A percentile compares a stretch with the other conserved stretches of the same genome.
These are phyloP conservation scores for Aspergillus novoparasiticus DNA, from an alignment of 2,329 filamentous ascomycete genomes.

Conservation along the genomic window DNA sequence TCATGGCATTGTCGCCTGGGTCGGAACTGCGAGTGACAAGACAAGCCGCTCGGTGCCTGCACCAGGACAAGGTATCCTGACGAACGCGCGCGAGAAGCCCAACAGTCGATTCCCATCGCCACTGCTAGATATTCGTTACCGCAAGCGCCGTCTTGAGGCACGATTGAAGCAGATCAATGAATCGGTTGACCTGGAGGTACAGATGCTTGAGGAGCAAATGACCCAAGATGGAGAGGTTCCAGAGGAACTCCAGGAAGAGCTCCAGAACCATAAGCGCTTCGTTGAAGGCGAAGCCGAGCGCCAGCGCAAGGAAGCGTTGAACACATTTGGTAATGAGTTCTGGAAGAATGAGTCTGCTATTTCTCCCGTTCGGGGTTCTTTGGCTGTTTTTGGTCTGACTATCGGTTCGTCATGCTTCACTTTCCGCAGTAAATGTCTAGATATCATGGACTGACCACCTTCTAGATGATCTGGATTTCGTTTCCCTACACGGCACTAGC, in stretches of 20 bases:
- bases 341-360: conserved; percentile 96
- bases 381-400: conserved; percentile 97
- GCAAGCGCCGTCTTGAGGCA: conserved; percentile 89
- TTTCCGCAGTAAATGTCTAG: neutral
- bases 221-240: conserved; percentile 64
- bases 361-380: conserved; percentile 89
- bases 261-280: conserved; percentile 80
- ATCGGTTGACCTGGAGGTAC: conserved; percentile 71
- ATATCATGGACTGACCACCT: neutral
- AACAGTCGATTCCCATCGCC: conserved; percentile 88
- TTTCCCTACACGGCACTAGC: conserved; percentile 98
- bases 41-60: conserved; percentile 98
- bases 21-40: conserved; percentile 97
- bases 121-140: conserved; percentile 95
- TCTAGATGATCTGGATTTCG: conserved; percentile 82
- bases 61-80: conserved; percentile 94
- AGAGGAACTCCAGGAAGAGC: conserved; percentile 88
- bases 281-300: conserved; percentile 84
- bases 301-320: conserved; percentile 92
- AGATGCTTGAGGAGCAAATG: neutral
- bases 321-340: conserved; percentile 95
- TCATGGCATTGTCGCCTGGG: conserved; percentile 89
- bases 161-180: conserved; percentile 92
- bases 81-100: conserved; percentile 85
- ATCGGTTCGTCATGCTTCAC: conserved; percentile 48